phyloP scores from a whole-genome alignment of 1,284 basidiomycete genomes.

The Inonotus hispidus region DNA sequence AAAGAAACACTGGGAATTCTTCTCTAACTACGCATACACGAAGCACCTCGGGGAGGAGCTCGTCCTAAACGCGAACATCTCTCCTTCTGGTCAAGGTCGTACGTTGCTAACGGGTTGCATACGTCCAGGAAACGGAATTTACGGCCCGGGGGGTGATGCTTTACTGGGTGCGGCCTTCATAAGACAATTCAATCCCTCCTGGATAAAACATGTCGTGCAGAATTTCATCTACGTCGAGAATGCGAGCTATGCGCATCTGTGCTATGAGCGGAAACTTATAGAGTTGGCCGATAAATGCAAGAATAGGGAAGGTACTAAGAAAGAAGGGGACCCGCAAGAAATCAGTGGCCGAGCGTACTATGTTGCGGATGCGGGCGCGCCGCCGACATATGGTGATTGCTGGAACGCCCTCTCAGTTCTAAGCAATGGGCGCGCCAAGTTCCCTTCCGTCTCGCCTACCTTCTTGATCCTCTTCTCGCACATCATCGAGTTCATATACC shows the following conservation, averaged over 20 bases:
- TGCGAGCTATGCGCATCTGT: slow-evolving; percentile 60
- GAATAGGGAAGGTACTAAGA: slow-evolving; percentile 27
- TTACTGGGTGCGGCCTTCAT: slow-evolving; percentile 56
- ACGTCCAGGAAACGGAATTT: slow-evolving; percentile 70
- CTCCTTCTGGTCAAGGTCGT: slow-evolving; percentile 28
- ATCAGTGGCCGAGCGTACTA: slow-evolving; percentile 66
- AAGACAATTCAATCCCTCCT: slow-evolving; percentile 54
- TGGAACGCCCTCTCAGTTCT: slow-evolving; percentile 46
- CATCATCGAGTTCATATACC: slow-evolving; percentile 50
- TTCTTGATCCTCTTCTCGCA: slow-evolving; percentile 49
- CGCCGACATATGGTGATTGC: slow-evolving; percentile 55
- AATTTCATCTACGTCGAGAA: slow-evolving; percentile 72
- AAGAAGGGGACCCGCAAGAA: slow-evolving; percentile 38
- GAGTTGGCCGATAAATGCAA: background rate
- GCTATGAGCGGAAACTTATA: slow-evolving; percentile 63
- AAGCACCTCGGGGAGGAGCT: slow-evolving; percentile 49
- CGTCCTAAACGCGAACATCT: slow-evolving; percentile 51
- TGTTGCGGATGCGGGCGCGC: slow-evolving; percentile 56
- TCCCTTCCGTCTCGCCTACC: slow-evolving; percentile 49
- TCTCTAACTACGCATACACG: slow-evolving; percentile 65
- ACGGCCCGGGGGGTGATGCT: slow-evolving; percentile 67
- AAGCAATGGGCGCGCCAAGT: slow-evolving; percentile 43
- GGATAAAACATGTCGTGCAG: slow-evolving; percentile 51
- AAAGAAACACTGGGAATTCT: slow-evolving; percentile 49
- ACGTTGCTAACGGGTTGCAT: slow-evolving; percentile 60